Conservation (phyloP, 768 basidiomycete genomes). For the Coprinellus micaceus region DNA sequence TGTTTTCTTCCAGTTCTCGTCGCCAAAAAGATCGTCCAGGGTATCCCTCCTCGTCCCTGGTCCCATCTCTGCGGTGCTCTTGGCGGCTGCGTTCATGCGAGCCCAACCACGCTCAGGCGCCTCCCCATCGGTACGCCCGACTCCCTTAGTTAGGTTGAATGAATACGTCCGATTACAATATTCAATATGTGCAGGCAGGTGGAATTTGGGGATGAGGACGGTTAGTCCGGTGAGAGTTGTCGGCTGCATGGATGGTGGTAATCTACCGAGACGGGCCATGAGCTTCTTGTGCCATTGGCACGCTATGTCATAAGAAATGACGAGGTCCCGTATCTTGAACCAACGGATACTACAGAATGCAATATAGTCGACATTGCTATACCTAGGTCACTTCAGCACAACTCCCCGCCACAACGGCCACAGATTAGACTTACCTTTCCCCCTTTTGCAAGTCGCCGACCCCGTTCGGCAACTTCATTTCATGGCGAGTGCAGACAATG, state of each 20-base stretch:
- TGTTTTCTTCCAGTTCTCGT: conserved; percentile 34
- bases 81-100: conserved; percentile 19
- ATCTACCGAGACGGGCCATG: conserved; percentile 12
- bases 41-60: conserved; percentile 16
- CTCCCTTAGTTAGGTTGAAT: conserved; percentile 22
- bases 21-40: conserved; percentile 34
- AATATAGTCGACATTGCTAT: conserved; percentile 13
- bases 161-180: conserved; percentile 17
- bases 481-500: conserved; percentile 22
- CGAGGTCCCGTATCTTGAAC: conserved; percentile 5
- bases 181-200: conserved; percentile 17
- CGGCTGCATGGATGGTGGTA: conserved; percentile 15
- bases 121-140: conserved; percentile 31
- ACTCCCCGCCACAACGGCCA: not conserved
- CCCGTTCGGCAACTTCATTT: conserved; percentile 20
- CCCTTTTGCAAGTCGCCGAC: conserved; percentile 31
- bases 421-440: conserved; percentile 21
- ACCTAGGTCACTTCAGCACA: not conserved
- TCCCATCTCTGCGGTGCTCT: conserved; percentile 29
- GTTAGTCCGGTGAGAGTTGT: conserved; percentile 6
- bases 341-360: conserved; percentile 19
- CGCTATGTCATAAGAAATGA: conserved; percentile 22
- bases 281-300: conserved; percentile 10
- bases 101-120: conserved; percentile 32
- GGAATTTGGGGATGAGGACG: conserved; percentile 20